Evolutionary conservation across 345 rosid species (phyloP).

Genomic region (Boechera divaricarpa): DNA sequence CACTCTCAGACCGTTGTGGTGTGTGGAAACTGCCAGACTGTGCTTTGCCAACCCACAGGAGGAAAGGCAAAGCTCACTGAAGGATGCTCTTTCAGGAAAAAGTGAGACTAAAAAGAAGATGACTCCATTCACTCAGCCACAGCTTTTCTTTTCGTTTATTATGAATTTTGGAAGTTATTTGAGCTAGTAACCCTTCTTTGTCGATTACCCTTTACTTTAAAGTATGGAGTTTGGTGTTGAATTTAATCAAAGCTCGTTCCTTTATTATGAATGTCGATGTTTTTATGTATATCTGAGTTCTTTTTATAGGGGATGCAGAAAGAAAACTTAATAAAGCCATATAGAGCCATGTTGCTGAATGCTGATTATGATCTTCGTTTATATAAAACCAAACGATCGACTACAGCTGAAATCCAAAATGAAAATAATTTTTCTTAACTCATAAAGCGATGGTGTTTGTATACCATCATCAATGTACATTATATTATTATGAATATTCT

Average conservation of each 20-base stretch:
- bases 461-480: not conserved
- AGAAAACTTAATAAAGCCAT: no score
- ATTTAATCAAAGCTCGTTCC: not conserved
- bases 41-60: conserved; percentile 65
- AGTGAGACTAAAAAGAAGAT: conserved; percentile 43
- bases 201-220: not conserved
- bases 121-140: not conserved
- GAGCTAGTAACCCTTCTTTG: conserved; percentile 19
- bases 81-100: conserved; percentile 64
- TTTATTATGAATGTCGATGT: not conserved
- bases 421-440: not conserved
- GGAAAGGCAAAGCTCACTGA: conserved; percentile 58
- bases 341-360: no score
- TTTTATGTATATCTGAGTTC: no score
- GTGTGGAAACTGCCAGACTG: conserved; percentile 64
- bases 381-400: not conserved
- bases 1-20: conserved; percentile 68
- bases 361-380: not conserved
- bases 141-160: not conserved
- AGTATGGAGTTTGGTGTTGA: conserved; percentile 3
- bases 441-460: not conserved
- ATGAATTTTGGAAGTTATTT: conserved; percentile 1
- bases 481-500: not conserved
- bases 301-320: no score
- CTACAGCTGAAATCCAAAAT: not conserved